Conservation (phyloP, 116 monocot species). For the Dioscorea cayenensis region DNA sequence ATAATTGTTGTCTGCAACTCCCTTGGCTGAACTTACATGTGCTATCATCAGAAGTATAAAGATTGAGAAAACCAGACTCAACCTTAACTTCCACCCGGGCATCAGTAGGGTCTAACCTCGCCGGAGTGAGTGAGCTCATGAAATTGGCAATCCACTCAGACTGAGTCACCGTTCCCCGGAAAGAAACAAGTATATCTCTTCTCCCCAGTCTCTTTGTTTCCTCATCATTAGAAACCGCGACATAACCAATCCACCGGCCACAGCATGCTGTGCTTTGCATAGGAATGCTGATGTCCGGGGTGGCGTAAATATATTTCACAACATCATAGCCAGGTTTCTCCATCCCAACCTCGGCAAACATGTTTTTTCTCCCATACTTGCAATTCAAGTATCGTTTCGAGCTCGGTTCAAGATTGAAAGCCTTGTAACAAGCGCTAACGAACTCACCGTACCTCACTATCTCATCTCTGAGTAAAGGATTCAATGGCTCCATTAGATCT, state of each 20-base stretch:
- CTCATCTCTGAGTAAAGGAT: slow-evolving; percentile 54
- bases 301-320: slow-evolving; percentile 76
- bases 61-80: slow-evolving; percentile 61
- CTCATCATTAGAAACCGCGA: slow-evolving; percentile 55
- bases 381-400: slow-evolving; percentile 73
- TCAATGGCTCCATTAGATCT: slow-evolving; percentile 40
- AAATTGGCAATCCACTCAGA: slow-evolving; percentile 81
- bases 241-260: slow-evolving; percentile 81
- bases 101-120: slow-evolving; percentile 49
- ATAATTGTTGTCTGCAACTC: slow-evolving; percentile 79
- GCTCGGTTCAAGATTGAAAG: slow-evolving; percentile 57
- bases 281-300: slow-evolving; percentile 41
- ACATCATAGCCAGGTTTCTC: slow-evolving; percentile 44
- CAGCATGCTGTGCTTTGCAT: slow-evolving; percentile 15
- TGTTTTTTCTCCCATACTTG: slow-evolving; percentile 47
- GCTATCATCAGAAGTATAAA: slow-evolving; percentile 67
- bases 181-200: slow-evolving; percentile 62
- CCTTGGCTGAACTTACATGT: slow-evolving; percentile 28
- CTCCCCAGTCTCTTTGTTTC: slow-evolving; percentile 39
- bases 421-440: slow-evolving; percentile 64
- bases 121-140: slow-evolving; percentile 67
- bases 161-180: slow-evolving; percentile 72
- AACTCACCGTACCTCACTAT: slow-evolving; percentile 76
- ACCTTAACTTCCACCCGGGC: slow-evolving; percentile 64
- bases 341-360: slow-evolving; percentile 43